Percentiles rank a stretch among this genome's conserved stretches.
Evolutionary conservation across 345 rosid species (phyloP).

Genomic region (Eucalyptus cloeziana): DNA sequence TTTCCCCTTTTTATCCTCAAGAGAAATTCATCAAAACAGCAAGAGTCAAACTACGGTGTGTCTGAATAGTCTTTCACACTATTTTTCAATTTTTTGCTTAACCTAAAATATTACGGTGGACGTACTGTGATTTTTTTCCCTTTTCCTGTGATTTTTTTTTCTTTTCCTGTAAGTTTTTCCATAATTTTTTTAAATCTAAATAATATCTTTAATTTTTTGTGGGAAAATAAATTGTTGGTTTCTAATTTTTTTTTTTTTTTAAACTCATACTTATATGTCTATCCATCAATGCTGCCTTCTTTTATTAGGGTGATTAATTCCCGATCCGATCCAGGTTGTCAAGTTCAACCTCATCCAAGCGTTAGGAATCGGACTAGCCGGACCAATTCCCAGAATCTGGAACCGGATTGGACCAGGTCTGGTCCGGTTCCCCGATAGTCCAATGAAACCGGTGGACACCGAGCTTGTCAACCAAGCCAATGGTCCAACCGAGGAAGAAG

Average conservation of each 20-base stretch:
- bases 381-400: too few relatives aligned
- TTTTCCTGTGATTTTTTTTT: not conserved
- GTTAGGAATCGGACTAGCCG: too few relatives aligned
- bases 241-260: accelerated
- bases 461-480: too few relatives aligned
- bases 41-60: not conserved
- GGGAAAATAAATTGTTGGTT: not conserved
- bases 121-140: not conserved
- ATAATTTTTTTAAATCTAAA: not conserved
- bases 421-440: too few relatives aligned
- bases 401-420: too few relatives aligned
- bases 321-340: accelerated
- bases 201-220: not conserved
- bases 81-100: not conserved
- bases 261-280: not conserved
- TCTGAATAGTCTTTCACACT: not conserved
- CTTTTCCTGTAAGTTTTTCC: not conserved
- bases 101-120: not conserved
- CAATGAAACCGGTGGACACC: too few relatives aligned
- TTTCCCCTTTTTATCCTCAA: not conserved
- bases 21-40: not conserved
- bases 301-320: not conserved
- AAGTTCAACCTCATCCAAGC: too few relatives aligned
- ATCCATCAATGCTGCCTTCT: accelerated
- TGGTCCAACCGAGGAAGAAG: too few relatives aligned